Evolutionary conservation across 2,329 filamentous ascomycete species (phyloP).

Genomic region (Trichoderma afroharzianum): DNA sequence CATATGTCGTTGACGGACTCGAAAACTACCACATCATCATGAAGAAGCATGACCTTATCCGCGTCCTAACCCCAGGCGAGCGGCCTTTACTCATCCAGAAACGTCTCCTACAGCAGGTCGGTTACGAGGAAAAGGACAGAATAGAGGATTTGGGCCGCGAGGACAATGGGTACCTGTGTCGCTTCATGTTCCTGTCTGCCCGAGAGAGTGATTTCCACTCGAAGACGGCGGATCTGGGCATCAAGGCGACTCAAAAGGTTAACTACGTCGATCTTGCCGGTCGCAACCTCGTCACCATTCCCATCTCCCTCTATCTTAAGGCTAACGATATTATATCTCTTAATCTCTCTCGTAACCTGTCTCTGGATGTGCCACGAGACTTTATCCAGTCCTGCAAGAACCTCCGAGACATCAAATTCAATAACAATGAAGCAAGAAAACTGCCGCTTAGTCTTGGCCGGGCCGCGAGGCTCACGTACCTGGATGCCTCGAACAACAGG

Average conservation of each 20-base stretch:
- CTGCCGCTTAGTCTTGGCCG: conserved; percentile 80
- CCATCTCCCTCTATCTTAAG: conserved; percentile 88
- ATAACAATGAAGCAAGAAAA: conserved; percentile 86
- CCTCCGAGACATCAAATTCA: conserved; percentile 91
- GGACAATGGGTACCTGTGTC: conserved; percentile 94
- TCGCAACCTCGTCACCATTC: conserved; percentile 88
- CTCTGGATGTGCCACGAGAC: conserved; percentile 88
- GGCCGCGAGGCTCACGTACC: conserved; percentile 75
- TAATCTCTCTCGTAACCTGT: conserved; percentile 89
- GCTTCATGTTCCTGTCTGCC: conserved; percentile 89
- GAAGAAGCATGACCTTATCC: conserved; percentile 84
- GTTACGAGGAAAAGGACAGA: conserved; percentile 80
- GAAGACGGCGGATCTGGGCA: conserved; percentile 67
- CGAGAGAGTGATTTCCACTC: conserved; percentile 79
- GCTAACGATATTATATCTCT: conserved; percentile 90
- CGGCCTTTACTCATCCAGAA: conserved; percentile 90
- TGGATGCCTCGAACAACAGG: conserved; percentile 93
- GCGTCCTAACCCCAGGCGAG: conserved; percentile 74
- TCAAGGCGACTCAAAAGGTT: conserved; percentile 82
- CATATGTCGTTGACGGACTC: conserved; percentile 82
- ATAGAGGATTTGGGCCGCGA: conserved; percentile 93
- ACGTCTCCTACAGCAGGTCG: conserved; percentile 81
- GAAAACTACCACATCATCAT: conserved; percentile 96
- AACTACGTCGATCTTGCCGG: conserved; percentile 91
- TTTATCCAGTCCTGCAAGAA: conserved; percentile 93